Evolutionary conservation across 2,329 filamentous ascomycete species (phyloP), one percentile per base, ranked within the genome.

Genomic region (Aureobasidium sp.): DNA sequence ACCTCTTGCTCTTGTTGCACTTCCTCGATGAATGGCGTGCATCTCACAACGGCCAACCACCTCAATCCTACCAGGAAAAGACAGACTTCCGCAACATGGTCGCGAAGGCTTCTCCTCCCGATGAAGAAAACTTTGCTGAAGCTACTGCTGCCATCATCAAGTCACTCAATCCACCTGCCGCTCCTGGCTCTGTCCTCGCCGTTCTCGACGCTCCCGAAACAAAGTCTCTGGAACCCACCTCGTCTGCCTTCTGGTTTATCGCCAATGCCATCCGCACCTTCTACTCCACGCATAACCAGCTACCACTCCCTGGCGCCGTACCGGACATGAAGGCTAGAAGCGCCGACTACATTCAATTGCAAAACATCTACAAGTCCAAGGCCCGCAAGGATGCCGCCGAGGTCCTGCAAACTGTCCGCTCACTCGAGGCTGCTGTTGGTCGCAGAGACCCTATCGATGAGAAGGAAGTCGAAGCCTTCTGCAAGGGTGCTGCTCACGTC

Each of bases 301-400:
- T 99, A 5, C 94, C 94, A 17, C 79, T 99, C 0, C 88, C 92
- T 0, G 95, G 94, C 14, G 86, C 88, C 3, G 79, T 99, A 1
- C 94, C 95, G 1, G 94, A 99, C 73, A 99, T 99, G 94, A 99
- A 99, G 78, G 91, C 94, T 2, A 85, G 93, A 71, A 96, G 92
- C 3, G 85, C 82, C 61, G 88, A 95, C 65, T 99, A 99, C 76
- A 88, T 99, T 67, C 81, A 86, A 68, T 81, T 99, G 14, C 94
- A 97, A 72, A 93, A 89, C 68, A 85, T 97, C 63, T 99, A 97
- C 83, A 97, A 96, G 75, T 76, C 80, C 24, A 96, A 96, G 74
- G 91, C 94, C 47, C 85, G 88, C 37, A 78, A 83, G 69, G 94
- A 99, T 69, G 78, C 87, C 15, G 82, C 84, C 33, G 88, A 96